Evolutionary conservation across 2,329 filamentous ascomycete species (phyloP).

Genomic region (Blumeria graminis): DNA sequence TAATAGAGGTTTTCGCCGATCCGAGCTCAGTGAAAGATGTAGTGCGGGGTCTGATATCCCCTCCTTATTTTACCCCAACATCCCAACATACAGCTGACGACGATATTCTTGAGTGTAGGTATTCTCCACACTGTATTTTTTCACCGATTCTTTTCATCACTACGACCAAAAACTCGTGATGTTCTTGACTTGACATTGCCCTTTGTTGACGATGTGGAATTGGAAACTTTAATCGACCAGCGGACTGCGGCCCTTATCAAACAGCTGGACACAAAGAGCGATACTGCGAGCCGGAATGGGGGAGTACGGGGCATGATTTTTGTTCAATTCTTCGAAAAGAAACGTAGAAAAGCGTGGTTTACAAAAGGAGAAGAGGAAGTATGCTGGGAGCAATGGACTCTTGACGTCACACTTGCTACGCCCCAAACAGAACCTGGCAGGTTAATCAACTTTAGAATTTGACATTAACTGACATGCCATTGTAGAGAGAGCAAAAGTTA

Average conservation of each 20-base stretch:
- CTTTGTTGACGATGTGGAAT: slow-evolving; percentile 68
- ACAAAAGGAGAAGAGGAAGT: slow-evolving; percentile 70
- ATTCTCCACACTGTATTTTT: slow-evolving; percentile 97
- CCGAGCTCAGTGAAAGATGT: slow-evolving; percentile 75
- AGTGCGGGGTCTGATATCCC: slow-evolving; percentile 45
- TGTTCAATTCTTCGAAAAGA: slow-evolving; percentile 90
- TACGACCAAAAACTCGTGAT: slow-evolving; percentile 62
- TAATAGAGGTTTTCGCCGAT: slow-evolving; percentile 82
- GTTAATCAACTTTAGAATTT: slow-evolving; percentile 12
- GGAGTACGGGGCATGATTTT: slow-evolving; percentile 55
- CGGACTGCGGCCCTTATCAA: slow-evolving; percentile 57
- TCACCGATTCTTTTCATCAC: slow-evolving; percentile 83
- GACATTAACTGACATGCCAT: slow-evolving; percentile 1
- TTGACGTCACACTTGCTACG: slow-evolving; percentile 81
- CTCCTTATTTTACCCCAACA: not conserved
- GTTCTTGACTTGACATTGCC: slow-evolving; percentile 78
- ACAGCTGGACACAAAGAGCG: slow-evolving; percentile 40
- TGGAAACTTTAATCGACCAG: slow-evolving; percentile 84
- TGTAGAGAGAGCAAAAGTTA: slow-evolving; percentile 64
- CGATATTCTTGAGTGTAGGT: slow-evolving; percentile 24
- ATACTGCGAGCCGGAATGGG: slow-evolving; percentile 16
- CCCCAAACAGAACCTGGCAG: slow-evolving; percentile 70
- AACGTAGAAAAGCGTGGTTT: slow-evolving; percentile 61
- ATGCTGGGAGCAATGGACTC: slow-evolving; percentile 89
- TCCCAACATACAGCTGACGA: not conserved